Evolutionary conservation across 2,329 filamentous ascomycete species (phyloP).

Genomic region (Dendrostoma leiphaemia): DNA sequence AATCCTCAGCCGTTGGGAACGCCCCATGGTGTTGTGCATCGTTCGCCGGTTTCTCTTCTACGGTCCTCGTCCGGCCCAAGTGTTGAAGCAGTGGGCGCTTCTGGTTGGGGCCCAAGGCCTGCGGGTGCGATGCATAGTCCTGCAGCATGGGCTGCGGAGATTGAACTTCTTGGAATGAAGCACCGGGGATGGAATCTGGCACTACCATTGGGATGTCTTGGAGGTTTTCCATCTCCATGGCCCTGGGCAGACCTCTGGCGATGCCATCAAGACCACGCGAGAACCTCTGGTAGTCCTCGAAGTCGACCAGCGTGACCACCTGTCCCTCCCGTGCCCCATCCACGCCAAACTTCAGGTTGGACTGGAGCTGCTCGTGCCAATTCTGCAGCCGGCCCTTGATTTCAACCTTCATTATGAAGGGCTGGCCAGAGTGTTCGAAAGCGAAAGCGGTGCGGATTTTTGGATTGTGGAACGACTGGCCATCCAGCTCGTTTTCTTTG

Average conservation of each 20-base stretch:
- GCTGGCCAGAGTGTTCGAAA: constrained; percentile 28
- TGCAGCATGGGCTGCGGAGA: too few relatives aligned
- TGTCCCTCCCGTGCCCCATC: constrained; percentile 3
- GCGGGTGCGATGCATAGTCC: too few relatives aligned
- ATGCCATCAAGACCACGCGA: background rate
- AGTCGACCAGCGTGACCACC: background rate
- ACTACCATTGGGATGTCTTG: constrained; percentile 3
- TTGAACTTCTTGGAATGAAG: background rate
- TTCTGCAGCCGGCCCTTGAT: constrained; percentile 28
- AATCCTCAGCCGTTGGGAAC: too few relatives aligned
- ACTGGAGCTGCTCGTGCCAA: constrained; percentile 19
- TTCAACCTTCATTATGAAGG: constrained; percentile 30
- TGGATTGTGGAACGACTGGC: constrained; percentile 24
- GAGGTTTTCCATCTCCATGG: constrained; percentile 11
- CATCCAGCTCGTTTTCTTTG: constrained; percentile 28
- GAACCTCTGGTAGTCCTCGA: background rate
- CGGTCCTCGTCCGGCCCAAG: too few relatives aligned
- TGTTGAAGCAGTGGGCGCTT: too few relatives aligned
- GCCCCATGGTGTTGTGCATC: too few relatives aligned
- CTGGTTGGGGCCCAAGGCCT: background rate
- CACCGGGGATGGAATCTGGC: background rate
- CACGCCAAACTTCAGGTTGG: constrained; percentile 21
- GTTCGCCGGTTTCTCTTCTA: too few relatives aligned
- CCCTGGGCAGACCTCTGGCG: background rate
- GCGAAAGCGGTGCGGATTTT: constrained; percentile 30